Percentiles rank a stretch among this genome's conserved stretches.
Evolutionary conservation across 73 alveolate genomes (phyloP).

Genomic region (Paramecium pentaurelia): DNA sequence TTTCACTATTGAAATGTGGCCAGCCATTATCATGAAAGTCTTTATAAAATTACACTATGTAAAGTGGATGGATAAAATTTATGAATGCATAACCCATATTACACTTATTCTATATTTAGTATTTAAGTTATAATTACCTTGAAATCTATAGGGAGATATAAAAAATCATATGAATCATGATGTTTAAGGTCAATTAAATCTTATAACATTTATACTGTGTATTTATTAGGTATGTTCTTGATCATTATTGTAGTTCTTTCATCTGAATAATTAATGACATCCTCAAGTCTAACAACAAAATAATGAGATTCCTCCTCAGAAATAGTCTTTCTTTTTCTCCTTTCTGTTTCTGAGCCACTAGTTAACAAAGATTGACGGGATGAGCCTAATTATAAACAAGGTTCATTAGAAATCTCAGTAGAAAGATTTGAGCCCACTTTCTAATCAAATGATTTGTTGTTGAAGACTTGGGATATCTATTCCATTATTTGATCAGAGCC

Average conservation of each 20-base stretch:
- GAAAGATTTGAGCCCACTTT: not conserved
- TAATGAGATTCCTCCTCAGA: conserved; percentile 34
- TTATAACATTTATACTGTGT: conserved; percentile 80
- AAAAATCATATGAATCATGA: conserved; percentile 73
- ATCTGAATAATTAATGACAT: conserved; percentile 17
- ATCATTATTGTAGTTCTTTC: conserved; percentile 96
- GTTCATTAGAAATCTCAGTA: conserved; percentile 20
- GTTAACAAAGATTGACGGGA: not conserved
- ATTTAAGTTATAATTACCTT: conserved; percentile 25
- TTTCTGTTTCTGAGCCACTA: conserved; percentile 26
- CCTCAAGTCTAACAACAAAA: not conserved
- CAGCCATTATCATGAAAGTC: conserved; percentile 89
- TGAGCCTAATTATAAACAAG: not conserved
- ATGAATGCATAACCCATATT: conserved; percentile 98
- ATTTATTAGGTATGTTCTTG: conserved; percentile 96
- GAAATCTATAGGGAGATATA: conserved; percentile 80
- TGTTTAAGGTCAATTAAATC: conserved; percentile 81
- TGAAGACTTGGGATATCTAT: not conserved
- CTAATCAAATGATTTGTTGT: not conserved
- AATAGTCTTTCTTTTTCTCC: conserved; percentile 38
- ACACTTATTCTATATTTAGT: conserved; percentile 75
- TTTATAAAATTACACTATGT: conserved; percentile 78
- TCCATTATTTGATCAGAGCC: conserved; percentile 5
- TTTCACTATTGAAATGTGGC: conserved; percentile 82
- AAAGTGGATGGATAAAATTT: conserved; percentile 86